Evolutionary conservation across 2,329 filamentous ascomycete species (phyloP), one percentile per base, ranked within the genome.

Genomic region (Neurospora sp.): DNA sequence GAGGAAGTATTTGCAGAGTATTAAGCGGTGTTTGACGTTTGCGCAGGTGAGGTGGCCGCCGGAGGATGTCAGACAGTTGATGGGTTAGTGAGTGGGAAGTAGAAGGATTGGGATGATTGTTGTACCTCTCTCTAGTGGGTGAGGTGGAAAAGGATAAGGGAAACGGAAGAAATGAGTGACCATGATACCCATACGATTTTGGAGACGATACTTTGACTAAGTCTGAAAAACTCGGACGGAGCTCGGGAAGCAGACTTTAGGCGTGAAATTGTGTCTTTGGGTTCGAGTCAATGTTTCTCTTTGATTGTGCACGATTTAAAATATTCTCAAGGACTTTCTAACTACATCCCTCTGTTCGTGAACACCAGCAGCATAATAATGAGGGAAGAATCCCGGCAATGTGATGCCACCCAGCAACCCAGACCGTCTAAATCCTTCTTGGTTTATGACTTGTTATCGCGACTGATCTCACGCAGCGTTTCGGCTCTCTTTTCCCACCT

Each of bases 41-140:
- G 93, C 95, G 36, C 96, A 99, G 82, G 94, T 96, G 38, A 88
- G 95, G 75, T 99, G 96, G 96, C 94, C 94, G 70, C 96, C 96
- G 0, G 90, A 93, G 76, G 95, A 98, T 82, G 86, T 96, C 75
- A 86, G 92, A 77, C 96, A 99, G 83, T 83, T 99, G 75, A 99
- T 99, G 96, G 96, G 96, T 15, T 96, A 79, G 72, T 10, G 28
- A 41, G 19, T 38, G 19, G 46, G 12, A 11, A 37, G 28, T 33
- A 8, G 41, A 66, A 28, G 46, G 43, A 23, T 52, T 52, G 4
- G 43, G 11, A 23, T n/a, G n/a, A n/a, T 33, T 17, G 11, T 11
- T 62, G 33, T 57, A 36, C 67, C 67, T 28, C 23, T 28, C 23
- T 11, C 41, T 19, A 11, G 46, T 67, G 40, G 17, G 17, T 28